Evolutionary conservation across 2,329 filamentous ascomycete genomes (phyloP).

Genomic region (Ramularia endophylla): DNA sequence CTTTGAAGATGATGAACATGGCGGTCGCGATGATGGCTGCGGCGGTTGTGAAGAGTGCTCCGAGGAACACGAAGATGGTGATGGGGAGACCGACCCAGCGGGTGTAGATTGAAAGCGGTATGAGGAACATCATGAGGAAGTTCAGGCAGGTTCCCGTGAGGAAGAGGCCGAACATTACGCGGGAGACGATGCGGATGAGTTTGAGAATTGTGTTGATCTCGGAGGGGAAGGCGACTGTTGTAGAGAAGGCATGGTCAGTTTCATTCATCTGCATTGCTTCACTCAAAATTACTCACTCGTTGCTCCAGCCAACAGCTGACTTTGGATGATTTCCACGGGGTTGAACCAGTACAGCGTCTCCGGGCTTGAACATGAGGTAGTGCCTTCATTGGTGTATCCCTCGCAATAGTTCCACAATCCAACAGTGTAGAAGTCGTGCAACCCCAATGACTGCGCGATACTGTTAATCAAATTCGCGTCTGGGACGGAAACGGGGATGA

Average conservation of each 20-base stretch:
- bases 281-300: constrained; percentile 53
- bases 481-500: constrained; percentile 67
- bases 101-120: constrained; percentile 48
- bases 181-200: constrained; percentile 67
- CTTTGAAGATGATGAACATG: constrained; percentile 75
- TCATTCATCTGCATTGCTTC: not conserved
- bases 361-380: constrained; percentile 69
- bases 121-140: constrained; percentile 64
- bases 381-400: constrained; percentile 68
- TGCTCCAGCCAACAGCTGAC: constrained; percentile 74
- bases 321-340: constrained; percentile 72
- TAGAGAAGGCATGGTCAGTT: not conserved
- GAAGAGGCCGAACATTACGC: constrained; percentile 89
- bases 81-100: constrained; percentile 60
- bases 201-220: constrained; percentile 67
- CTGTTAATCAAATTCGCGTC: constrained; percentile 75
- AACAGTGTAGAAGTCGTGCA: constrained; percentile 92
- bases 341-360: constrained; percentile 81
- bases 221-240: constrained; percentile 64
- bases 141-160: constrained; percentile 63
- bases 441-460: constrained; percentile 75
- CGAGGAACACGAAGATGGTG: constrained; percentile 60
- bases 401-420: constrained; percentile 92
- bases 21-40: constrained; percentile 72
- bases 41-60: constrained; percentile 61